These are phyloP conservation scores for Viola pubescens DNA, from an alignment of 441 rosid genomes.

Conservation along the genomic window DNA sequence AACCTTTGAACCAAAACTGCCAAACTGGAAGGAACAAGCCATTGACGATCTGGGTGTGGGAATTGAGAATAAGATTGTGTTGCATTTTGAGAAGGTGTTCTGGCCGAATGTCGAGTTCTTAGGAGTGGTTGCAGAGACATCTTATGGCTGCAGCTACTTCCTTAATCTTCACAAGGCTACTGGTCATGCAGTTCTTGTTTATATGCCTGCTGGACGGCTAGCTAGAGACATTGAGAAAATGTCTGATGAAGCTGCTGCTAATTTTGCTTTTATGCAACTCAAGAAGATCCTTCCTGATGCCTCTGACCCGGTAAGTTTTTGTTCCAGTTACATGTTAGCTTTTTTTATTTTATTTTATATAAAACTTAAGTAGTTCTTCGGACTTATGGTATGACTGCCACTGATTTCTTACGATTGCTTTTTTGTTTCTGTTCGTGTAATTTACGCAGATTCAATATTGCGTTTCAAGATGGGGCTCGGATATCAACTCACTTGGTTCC, in stretches of 20 bases:
- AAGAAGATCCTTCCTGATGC: constrained; percentile 91
- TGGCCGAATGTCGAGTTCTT: constrained; percentile 98
- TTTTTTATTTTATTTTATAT: background rate
- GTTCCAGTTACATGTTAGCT: background rate
- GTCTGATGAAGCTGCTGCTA: constrained; percentile 87
- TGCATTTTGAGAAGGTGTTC: constrained; percentile 81
- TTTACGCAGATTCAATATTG: constrained; percentile 64
- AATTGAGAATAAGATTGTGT: constrained; percentile 76
- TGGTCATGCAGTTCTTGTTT: constrained; percentile 72
- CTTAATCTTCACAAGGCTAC: constrained; percentile 96
- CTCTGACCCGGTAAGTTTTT: constrained; percentile 48
- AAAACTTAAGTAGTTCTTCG: background rate
- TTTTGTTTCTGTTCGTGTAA: background rate
- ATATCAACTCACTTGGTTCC: constrained; percentile 77
- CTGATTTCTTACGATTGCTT: background rate
- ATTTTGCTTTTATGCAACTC: constrained; percentile 74
- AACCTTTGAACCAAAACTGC: constrained; percentile 74
- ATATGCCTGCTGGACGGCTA: constrained; percentile 97
- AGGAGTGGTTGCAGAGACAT: constrained; percentile 86
- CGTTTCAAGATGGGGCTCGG: constrained; percentile 92
- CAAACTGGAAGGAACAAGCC: constrained; percentile 92
- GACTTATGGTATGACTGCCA: background rate
- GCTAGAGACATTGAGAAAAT: constrained; percentile 91
- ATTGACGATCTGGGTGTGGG: constrained; percentile 86
- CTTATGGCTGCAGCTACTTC: constrained; percentile 91